Percentiles rank a stretch among this genome's conserved stretches.
Conservation (phyloP, 139 green algal genomes). For the Chlamydomonas sp. region DNA sequence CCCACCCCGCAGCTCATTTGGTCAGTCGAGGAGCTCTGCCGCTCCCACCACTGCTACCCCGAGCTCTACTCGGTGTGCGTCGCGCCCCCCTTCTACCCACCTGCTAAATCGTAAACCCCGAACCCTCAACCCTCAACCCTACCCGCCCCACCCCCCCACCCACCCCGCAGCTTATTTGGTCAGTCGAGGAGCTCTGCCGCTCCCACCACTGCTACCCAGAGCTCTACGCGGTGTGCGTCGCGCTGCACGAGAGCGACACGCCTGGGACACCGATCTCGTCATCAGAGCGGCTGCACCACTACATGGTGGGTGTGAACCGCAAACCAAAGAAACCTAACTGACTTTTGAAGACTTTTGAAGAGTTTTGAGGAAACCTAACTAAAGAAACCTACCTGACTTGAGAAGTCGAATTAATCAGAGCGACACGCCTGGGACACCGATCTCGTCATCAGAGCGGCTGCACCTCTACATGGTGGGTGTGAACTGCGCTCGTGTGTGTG, state of each 20-base stretch:
- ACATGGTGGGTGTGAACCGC: no score
- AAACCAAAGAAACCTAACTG: no score
- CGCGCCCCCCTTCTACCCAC: no score
- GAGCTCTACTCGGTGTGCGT: conserved; percentile 25
- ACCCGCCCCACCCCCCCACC: background rate
- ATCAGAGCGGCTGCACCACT: conserved; percentile 22
- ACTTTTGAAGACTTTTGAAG: no score
- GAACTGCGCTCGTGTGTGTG: no score
- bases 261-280: background rate
- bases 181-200: conserved; percentile 28
- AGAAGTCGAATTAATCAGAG: no score
- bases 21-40: conserved; percentile 28
- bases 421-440: background rate
- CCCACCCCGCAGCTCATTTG: background rate
- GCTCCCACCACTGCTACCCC: conserved; percentile 34
- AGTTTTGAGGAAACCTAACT: no score
- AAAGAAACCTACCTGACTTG: no score
- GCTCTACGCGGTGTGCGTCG: conserved; percentile 24
- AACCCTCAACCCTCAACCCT: no score
- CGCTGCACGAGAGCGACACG: conserved; percentile 10
- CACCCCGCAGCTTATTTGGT: background rate
- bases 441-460: conserved; percentile 17
- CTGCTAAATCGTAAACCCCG: no score
- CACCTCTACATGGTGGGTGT: conserved; percentile 35
- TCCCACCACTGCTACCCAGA: conserved; percentile 34